Conservation (phyloP, 495 filamentous ascomycete genomes). For the Penicillium flavigenum region DNA sequence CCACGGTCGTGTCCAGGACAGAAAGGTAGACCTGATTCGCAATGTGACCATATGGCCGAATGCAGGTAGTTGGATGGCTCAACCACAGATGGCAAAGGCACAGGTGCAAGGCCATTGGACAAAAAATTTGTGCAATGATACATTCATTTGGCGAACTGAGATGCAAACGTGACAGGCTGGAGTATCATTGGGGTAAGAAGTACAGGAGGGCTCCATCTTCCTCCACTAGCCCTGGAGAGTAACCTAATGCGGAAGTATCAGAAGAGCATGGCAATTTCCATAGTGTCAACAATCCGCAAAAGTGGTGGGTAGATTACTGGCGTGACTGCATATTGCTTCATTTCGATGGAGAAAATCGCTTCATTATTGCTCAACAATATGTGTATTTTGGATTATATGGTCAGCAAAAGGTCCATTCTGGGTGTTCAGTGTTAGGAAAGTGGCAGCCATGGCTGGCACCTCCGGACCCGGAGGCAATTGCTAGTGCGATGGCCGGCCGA, state of each 20-base stretch:
- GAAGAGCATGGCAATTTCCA: conserved; percentile 2
- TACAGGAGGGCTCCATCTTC: conserved; percentile 1
- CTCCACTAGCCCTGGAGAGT: conserved; percentile 10
- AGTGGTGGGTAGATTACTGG: not conserved
- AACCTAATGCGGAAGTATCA: conserved; percentile 35
- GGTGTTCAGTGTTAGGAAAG: not conserved
- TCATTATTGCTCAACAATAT: not conserved
- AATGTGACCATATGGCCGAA: conserved; percentile 23
- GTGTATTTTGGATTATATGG: not conserved
- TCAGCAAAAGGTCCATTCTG: not conserved
- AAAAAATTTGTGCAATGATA: conserved; percentile 20
- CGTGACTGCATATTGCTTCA: not conserved
- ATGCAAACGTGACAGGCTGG: conserved; percentile 37
- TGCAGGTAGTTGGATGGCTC: conserved; percentile 19
- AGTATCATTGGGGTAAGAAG: conserved; percentile 29
- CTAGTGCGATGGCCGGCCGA: not conserved
- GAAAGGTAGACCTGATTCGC: conserved; percentile 31
- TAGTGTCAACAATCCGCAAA: not conserved
- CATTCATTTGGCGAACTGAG: conserved; percentile 14
- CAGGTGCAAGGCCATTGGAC: conserved; percentile 19
- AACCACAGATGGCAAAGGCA: conserved; percentile 29
- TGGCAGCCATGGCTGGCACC: not conserved
- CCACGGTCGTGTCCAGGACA: conserved; percentile 38
- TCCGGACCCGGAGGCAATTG: not conserved
- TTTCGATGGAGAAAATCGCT: not conserved